These are phyloP conservation scores for Trichoderma afroharzianum DNA, from an alignment of 2,329 filamentous ascomycete species.

Conservation along the genomic window DNA sequence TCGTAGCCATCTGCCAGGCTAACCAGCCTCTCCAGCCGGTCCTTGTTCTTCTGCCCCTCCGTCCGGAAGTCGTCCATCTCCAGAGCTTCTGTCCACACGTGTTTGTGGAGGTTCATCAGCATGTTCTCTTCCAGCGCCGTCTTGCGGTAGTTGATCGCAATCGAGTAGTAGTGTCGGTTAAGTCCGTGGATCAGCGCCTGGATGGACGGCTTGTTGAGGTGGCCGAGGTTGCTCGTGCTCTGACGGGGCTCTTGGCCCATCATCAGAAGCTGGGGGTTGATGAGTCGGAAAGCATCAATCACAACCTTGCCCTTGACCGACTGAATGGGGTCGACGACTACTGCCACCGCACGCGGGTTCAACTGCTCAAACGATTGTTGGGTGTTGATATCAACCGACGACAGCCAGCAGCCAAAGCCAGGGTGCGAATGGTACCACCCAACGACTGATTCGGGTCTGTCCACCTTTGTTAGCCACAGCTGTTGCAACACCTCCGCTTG, in stretches of 20 bases:
- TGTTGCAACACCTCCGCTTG: background rate
- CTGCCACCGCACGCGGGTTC: conserved; percentile 91
- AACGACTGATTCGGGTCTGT: conserved; percentile 90
- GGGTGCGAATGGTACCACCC: conserved; percentile 99
- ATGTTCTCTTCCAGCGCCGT: conserved; percentile 98
- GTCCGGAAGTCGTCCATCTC: conserved; percentile 93
- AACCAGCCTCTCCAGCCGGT: conserved; percentile 83
- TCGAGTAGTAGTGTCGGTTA: conserved; percentile 99
- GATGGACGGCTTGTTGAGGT: conserved; percentile 99
- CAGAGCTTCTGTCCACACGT: conserved; percentile 96
- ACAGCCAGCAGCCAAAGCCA: conserved; percentile 98
- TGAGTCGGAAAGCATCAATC: conserved; percentile 97
- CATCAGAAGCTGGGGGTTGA: conserved; percentile 96
- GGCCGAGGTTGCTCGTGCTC: conserved; percentile 94
- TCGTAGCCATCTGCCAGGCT: conserved; percentile 92
- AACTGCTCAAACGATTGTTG: conserved; percentile 99
- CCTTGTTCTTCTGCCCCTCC: conserved; percentile 82
- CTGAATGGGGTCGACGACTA: conserved; percentile 97
- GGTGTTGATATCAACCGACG: conserved; percentile 98
- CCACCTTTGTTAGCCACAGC: conserved; percentile 34
- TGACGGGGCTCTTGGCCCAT: conserved; percentile 96
- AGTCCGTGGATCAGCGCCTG: conserved; percentile 97
- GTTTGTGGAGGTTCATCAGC: conserved; percentile 99
- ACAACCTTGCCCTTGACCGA: conserved; percentile 99
- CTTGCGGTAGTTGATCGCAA: conserved; percentile 97